Conservation (phyloP, 1,139 yeast species). For the Hanseniaspora sp. region DNA sequence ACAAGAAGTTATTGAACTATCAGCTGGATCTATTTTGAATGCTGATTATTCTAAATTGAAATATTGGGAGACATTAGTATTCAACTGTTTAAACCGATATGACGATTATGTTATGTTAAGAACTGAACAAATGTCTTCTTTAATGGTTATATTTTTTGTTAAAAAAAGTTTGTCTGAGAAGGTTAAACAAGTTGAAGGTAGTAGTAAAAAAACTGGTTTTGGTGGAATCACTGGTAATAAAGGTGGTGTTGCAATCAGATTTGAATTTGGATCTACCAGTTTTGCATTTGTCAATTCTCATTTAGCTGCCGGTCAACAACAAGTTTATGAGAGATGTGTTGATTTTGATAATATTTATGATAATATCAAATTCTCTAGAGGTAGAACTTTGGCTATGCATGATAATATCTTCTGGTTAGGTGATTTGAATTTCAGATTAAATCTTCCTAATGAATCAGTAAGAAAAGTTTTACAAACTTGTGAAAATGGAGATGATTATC, state of each 20-base stretch:
- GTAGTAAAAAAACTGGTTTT: constrained; percentile 81
- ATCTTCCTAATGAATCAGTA: constrained; percentile 57
- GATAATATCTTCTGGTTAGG: constrained; percentile 89
- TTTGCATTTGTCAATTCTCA: constrained; percentile 79
- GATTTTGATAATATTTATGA: constrained; percentile 57
- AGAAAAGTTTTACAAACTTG: constrained; percentile 31
- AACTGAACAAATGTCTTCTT: constrained; percentile 81
- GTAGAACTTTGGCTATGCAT: constrained; percentile 51
- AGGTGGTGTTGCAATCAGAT: constrained; percentile 83
- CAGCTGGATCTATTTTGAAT: constrained; percentile 69
- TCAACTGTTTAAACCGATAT: constrained; percentile 43
- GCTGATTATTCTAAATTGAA: constrained; percentile 55
- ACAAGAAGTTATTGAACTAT: constrained; percentile 85
- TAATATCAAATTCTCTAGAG: constrained; percentile 39
- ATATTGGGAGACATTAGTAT: constrained; percentile 52
- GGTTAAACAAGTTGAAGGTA: constrained; percentile 59
- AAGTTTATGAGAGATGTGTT: constrained; percentile 69
- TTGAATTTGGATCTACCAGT: constrained; percentile 61
- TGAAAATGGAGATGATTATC: constrained; percentile 36
- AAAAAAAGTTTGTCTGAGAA: constrained; percentile 43
- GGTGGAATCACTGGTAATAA: constrained; percentile 94
- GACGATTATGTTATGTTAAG: constrained; percentile 54
- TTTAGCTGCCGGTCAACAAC: constrained; percentile 78
- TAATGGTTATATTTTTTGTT: constrained; percentile 57
- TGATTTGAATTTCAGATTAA: constrained; percentile 78